Base-by-base conservation (phyloP, 768 basidiomycete species). In the Paxillus involutus region DNA sequence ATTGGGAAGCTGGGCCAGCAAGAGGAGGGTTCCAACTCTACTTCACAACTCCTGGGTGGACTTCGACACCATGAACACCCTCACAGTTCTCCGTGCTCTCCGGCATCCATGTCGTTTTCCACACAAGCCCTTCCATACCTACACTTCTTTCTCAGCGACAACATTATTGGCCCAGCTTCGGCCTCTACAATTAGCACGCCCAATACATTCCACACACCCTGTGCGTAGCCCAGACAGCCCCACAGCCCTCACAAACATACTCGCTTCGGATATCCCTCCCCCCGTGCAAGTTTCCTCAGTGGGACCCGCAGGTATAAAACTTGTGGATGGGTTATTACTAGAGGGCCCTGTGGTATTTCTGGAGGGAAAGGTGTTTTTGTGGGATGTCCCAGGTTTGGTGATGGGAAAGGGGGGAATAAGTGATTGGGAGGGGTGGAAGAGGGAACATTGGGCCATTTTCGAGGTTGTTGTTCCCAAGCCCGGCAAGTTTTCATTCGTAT, bases 321-420 rank as follows among this genome's bases (percentile, higher is more conserved):
- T 94, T 6, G 75, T 74, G n/a, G 91, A 91, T 65, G 93, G 94
- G 4, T 80, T 95, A 21, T 64, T 91, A 16, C 68, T 97, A 2
- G 83, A 86, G 0, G 85, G 85, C 1, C 82, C 94, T 0, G 88
- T 86, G 60, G 80, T 99, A 29, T 89, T 99, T 57, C 68, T 95
- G 8, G 88, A 91, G 52, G 93, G 92, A 3, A 83, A 89, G 43
- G 88, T 93, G 0, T 88, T 95, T 49, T 68, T 98, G 37, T 99
- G 96, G 96, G 86, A 98, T 65, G 88, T 90, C 2, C 86, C 89
- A 1, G 8, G 30, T 6, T 2, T 32, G 8, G 17, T 14, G 6
- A 29, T 24, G 35, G 30, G 39, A 10, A 13, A 1, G 16, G 53
- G 43, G 13, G 40, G 32, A 6, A 13, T 19, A 37, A 77, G 68